Conservation (phyloP, 2,329 filamentous ascomycete genomes). For the Microcyclospora pomicola region DNA sequence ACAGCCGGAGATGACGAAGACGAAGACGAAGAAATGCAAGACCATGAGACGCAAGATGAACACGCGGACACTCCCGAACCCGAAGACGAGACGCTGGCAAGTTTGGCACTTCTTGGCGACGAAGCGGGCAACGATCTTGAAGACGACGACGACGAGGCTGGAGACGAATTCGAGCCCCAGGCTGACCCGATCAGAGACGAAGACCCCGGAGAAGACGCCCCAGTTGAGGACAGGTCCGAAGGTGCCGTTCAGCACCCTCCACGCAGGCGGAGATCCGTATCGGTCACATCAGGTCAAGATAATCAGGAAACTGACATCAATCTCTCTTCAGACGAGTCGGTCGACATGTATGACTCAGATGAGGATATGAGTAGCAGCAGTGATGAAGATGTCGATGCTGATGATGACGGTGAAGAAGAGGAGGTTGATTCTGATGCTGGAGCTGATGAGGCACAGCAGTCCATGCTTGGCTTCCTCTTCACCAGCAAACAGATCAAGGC, state of each 20-base stretch:
- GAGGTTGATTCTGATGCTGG: slow-evolving; percentile 12
- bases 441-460: slow-evolving; percentile 10
- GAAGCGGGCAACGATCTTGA: neutral
- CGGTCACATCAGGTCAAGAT: neutral
- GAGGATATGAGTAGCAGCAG: slow-evolving; percentile 24
- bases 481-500: slow-evolving; percentile 14
- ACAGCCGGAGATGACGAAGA: slow-evolving; percentile 9
- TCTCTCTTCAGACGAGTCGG: slow-evolving; percentile 25
- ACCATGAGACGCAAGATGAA: slow-evolving; percentile 2
- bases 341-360: slow-evolving; percentile 24
- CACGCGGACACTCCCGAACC: neutral
- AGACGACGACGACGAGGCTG: slow-evolving; percentile 3
- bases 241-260: neutral
- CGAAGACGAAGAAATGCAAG: slow-evolving; percentile 6
- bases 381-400: slow-evolving; percentile 21
- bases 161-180: slow-evolving; percentile 2
- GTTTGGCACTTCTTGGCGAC: neutral
- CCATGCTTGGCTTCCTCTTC: slow-evolving; percentile 18
- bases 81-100: neutral
- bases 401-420: slow-evolving; percentile 16
- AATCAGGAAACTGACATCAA: slow-evolving; percentile 24
- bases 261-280: slow-evolving; percentile 1
- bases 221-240: neutral
- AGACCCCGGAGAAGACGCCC: slow-evolving; percentile 1
- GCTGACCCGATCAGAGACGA: slow-evolving; percentile 1